These are phyloP conservation scores for Amoeboaphelidium protococcarum DNA, from an alignment of 371 early-diverging fungal genomes.

Conservation along the genomic window DNA sequence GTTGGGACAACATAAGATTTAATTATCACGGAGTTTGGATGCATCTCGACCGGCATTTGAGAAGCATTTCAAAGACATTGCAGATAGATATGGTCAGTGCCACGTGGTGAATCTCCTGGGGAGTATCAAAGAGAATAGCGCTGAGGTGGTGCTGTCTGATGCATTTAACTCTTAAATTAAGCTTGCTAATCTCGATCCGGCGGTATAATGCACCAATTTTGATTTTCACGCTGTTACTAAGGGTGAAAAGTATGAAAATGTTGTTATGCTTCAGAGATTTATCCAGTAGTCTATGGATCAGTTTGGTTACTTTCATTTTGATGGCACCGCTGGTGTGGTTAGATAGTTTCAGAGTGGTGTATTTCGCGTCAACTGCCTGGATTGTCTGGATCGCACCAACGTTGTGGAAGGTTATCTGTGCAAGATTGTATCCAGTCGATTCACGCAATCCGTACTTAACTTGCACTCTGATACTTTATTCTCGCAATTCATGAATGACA, in stretches of 20 bases:
- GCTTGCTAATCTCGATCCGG: slow-evolving; percentile 6
- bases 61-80: slow-evolving; percentile 48
- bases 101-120: slow-evolving; percentile 59
- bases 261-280: slow-evolving; percentile 15
- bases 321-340: slow-evolving; percentile 14
- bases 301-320: slow-evolving; percentile 37
- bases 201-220: slow-evolving; percentile 31
- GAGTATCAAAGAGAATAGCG: slow-evolving; percentile 28
- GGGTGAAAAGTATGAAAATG: slow-evolving; percentile 45
- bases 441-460: background rate
- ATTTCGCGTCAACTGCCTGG: slow-evolving; percentile 73
- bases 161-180: slow-evolving; percentile 32
- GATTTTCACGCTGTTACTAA: slow-evolving; percentile 60
- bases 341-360: slow-evolving; percentile 7
- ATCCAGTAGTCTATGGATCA: slow-evolving; percentile 18
- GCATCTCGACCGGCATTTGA: slow-evolving; percentile 47
- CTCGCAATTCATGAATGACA: slow-evolving; percentile 10
- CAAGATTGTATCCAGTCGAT: slow-evolving; percentile 2
- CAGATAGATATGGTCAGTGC: slow-evolving; percentile 37
- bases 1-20: slow-evolving; percentile 17
- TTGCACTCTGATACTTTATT: background rate
- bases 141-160: slow-evolving; percentile 37
- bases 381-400: slow-evolving; percentile 79
- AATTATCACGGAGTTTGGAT: slow-evolving; percentile 21
- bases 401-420: slow-evolving; percentile 20